Conservation (phyloP, 495 filamentous ascomycete genomes). For the Penicillium pancosmium region DNA sequence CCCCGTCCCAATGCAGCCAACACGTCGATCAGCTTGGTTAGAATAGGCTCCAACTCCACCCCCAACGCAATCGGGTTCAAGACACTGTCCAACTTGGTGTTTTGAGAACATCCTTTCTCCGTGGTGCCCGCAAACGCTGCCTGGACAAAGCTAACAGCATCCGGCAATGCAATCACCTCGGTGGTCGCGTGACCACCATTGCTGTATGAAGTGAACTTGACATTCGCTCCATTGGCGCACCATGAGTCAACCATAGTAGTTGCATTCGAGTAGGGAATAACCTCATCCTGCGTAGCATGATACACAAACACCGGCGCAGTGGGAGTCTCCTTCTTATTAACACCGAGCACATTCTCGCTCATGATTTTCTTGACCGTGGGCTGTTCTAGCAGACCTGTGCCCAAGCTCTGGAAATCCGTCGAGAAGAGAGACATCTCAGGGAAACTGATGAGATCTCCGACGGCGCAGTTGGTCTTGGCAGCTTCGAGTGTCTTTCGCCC, state of each 20-base stretch:
- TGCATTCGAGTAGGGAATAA: conserved; percentile 36
- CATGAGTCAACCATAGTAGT: conserved; percentile 27
- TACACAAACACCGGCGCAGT: conserved; percentile 39
- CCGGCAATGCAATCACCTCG: conserved; percentile 29
- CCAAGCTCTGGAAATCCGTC: conserved; percentile 30
- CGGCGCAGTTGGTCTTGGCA: conserved; percentile 23
- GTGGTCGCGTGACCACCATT: conserved; percentile 36
- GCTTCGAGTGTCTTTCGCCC: conserved; percentile 21
- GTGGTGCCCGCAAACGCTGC: conserved; percentile 32
- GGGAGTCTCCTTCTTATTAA: conserved; percentile 28
- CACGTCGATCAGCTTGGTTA: conserved; percentile 27
- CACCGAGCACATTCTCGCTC: conserved; percentile 28
- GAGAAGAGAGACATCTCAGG: conserved; percentile 28
- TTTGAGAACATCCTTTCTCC: conserved; percentile 21
- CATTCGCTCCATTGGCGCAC: conserved; percentile 30
- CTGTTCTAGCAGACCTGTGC: conserved; percentile 24
- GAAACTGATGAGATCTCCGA: conserved; percentile 25
- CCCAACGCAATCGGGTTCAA: conserved; percentile 36
- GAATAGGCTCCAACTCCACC: conserved; percentile 30
- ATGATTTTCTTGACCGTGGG: conserved; percentile 26
- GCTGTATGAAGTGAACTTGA: conserved; percentile 35
- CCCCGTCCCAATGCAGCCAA: conserved; percentile 17
- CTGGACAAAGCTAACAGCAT: conserved; percentile 30
- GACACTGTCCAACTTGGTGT: conserved; percentile 24
- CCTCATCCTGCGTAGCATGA: conserved; percentile 35